Evolutionary conservation across 2,329 filamentous ascomycete genomes (phyloP).

Genomic region (Trichoderma semiorbis): DNA sequence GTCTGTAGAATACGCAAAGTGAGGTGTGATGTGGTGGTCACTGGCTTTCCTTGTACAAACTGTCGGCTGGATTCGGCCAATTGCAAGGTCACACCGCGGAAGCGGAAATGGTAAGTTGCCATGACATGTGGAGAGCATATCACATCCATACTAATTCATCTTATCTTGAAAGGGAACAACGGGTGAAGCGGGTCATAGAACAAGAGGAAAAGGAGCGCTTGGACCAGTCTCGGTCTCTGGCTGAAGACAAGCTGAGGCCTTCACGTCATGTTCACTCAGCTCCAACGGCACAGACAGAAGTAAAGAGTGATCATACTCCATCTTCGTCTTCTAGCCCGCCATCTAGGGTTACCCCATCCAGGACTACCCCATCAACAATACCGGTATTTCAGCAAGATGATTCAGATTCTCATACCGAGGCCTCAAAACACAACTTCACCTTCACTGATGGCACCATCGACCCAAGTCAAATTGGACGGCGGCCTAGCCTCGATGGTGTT

Average conservation of each 20-base stretch:
- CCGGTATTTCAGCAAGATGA: background rate
- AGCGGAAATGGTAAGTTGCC: background rate
- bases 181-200: slow-evolving; percentile 8
- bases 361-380: background rate
- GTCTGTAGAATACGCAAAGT: slow-evolving; percentile 18
- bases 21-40: slow-evolving; percentile 19
- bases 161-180: slow-evolving; percentile 2
- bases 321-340: background rate
- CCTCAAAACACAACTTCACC: background rate
- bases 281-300: background rate
- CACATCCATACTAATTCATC: background rate
- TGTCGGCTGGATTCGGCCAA: slow-evolving; percentile 18
- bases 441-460: background rate
- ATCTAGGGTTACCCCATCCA: background rate
- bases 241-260: background rate
- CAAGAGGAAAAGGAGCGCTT: background rate
- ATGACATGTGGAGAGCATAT: background rate
- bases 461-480: background rate
- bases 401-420: background rate
- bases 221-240: background rate
- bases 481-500: background rate
- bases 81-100: slow-evolving; percentile 13
- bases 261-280: background rate
- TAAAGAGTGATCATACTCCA: background rate
- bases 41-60: slow-evolving; percentile 20